Evolutionary conservation across 192 early-diverging fungal species (phyloP).

Genomic region (Pilobolus umbonatus): DNA sequence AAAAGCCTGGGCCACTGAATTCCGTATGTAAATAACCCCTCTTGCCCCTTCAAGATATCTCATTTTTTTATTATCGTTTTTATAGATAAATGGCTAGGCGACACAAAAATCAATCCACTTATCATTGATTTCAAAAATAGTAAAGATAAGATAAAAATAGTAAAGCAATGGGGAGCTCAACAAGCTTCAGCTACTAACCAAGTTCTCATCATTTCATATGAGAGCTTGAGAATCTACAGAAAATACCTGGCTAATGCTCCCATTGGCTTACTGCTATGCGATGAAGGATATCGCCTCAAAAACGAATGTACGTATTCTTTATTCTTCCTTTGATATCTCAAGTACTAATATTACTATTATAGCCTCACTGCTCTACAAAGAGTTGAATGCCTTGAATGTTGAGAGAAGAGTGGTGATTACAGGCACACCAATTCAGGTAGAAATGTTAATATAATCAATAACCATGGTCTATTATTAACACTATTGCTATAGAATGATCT

Average conservation of each 20-base stretch:
- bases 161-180: constrained; percentile 75
- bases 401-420: constrained; percentile 91
- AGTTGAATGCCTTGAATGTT: constrained; percentile 62
- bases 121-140: constrained; percentile 87
- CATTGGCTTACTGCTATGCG: constrained; percentile 91
- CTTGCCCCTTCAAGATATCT: too few relatives aligned
- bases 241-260: constrained; percentile 70
- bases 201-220: constrained; percentile 98
- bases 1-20: constrained; percentile 97
- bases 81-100: constrained; percentile 88
- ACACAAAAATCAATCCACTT: constrained; percentile 73
- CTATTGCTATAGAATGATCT: constrained; percentile 62
- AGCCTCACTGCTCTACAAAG: constrained; percentile 29
- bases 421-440: constrained; percentile 89
- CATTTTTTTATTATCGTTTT: too few relatives aligned
- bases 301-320: too few relatives aligned
- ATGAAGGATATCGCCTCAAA: constrained; percentile 96
- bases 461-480: background rate
- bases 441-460: background rate
- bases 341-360: too few relatives aligned
- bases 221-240: constrained; percentile 83
- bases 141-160: constrained; percentile 76
- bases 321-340: too few relatives aligned
- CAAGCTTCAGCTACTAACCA: constrained; percentile 76
- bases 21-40: constrained; percentile 33